phyloP scores from a whole-genome alignment of 306 rosid species.

The Acacia crassicarpa region DNA sequence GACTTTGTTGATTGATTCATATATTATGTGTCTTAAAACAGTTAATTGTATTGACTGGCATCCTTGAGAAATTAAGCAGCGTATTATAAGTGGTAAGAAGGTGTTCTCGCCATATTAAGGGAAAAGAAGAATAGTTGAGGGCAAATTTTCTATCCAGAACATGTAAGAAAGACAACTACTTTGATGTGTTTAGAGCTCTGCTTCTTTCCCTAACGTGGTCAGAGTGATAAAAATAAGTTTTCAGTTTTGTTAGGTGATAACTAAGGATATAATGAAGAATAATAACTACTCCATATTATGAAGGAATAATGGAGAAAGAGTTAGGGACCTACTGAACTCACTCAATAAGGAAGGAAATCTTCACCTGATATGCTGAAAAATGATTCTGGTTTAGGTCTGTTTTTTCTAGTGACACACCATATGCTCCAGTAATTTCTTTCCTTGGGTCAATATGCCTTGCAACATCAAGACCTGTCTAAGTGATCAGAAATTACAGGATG shows the following conservation, averaged over 20 bases:
- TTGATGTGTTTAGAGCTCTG: background rate
- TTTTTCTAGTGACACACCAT: background rate
- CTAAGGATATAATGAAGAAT: background rate
- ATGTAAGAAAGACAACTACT: background rate
- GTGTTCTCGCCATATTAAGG: background rate
- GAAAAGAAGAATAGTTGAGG: background rate
- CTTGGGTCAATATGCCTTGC: background rate
- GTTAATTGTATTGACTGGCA: background rate
- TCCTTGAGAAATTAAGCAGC: background rate
- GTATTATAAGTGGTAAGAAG: background rate
- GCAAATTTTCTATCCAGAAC: background rate
- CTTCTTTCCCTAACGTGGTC: constrained; percentile 9
- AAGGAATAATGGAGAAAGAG: background rate
- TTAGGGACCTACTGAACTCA: background rate
- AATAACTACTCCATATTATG: background rate
- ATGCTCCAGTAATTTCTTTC: background rate
- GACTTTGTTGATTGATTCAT: constrained; percentile 27
- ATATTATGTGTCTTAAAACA: constrained; percentile 1
- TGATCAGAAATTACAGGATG: constrained; percentile 7
- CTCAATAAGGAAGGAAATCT: background rate
- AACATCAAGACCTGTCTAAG: background rate
- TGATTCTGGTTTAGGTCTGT: background rate
- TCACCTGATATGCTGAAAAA: background rate
- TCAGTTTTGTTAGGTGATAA: background rate
- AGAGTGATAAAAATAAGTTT: background rate